These are phyloP conservation scores for Stemphylium beticola DNA, from an alignment of 2,329 filamentous ascomycete species.

Conservation along the genomic window DNA sequence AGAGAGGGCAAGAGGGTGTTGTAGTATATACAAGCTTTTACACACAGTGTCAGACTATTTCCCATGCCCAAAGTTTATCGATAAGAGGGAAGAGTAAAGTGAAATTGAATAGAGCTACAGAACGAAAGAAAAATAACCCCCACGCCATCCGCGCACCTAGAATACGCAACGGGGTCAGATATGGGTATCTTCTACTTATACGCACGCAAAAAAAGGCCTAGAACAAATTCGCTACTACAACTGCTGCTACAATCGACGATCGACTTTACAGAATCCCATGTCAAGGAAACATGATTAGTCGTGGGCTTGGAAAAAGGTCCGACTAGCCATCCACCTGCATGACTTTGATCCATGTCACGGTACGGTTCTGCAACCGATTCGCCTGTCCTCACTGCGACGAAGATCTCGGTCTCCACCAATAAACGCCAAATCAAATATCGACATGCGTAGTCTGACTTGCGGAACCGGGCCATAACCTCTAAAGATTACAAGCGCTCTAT, in stretches of 20 bases:
- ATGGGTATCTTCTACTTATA: conserved; percentile 9
- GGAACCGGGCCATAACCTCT: conserved; percentile 1
- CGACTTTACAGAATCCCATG: not conserved
- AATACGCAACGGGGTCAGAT: not conserved
- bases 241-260: not conserved
- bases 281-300: not conserved
- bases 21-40: too few relatives aligned
- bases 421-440: conserved; percentile 6
- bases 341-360: not conserved
- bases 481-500: conserved; percentile 3
- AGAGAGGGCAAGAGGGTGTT: too few relatives aligned
- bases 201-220: conserved; percentile 1
- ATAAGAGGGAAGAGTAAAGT: too few relatives aligned
- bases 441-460: not conserved
- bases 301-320: not conserved
- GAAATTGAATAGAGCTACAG: too few relatives aligned
- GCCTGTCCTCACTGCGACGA: not conserved
- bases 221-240: too few relatives aligned
- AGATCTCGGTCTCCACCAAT: conserved; percentile 1
- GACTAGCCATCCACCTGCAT: not conserved
- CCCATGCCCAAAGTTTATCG: too few relatives aligned
- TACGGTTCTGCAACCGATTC: conserved; percentile 9
- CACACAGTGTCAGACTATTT: too few relatives aligned
- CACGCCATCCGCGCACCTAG: not conserved
- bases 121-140: not conserved